A percentile compares a stretch with the other conserved stretches of the same genome.
These are phyloP conservation scores for Podospora anserina DNA, from an alignment of 495 filamentous ascomycete genomes.

Conservation along the genomic window DNA sequence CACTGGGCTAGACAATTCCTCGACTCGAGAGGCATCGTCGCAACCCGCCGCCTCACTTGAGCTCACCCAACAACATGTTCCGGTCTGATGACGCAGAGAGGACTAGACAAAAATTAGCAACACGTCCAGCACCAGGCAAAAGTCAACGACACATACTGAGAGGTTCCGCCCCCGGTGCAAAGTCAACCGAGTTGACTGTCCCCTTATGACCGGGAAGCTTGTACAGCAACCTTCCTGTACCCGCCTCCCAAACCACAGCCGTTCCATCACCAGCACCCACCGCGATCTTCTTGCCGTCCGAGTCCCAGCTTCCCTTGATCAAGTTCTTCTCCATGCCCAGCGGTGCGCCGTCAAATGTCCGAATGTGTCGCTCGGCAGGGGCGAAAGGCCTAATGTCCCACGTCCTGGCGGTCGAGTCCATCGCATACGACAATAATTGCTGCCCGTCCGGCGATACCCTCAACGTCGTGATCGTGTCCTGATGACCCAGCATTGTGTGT, in stretches of 20 bases:
- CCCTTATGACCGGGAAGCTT: constrained; percentile 95
- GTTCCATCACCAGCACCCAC: constrained; percentile 88
- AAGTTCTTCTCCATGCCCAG: constrained; percentile 89
- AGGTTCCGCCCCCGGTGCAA: constrained; percentile 77
- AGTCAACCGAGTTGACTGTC: constrained; percentile 90
- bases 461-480: constrained; percentile 87
- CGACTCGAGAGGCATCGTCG: background rate
- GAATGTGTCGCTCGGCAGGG: constrained; percentile 75
- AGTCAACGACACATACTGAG: constrained; percentile 65
- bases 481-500: constrained; percentile 85
- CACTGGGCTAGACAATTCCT: background rate
- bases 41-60: constrained; percentile 38
- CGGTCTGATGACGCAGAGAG: constrained; percentile 83
- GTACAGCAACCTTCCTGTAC: constrained; percentile 81
- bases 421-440: constrained; percentile 83
- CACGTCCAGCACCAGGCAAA: background rate
- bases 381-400: constrained; percentile 98
- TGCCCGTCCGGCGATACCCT: constrained; percentile 88
- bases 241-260: constrained; percentile 84
- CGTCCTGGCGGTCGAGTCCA: constrained; percentile 88
- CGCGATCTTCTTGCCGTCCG: constrained; percentile 78
- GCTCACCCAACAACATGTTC: constrained; percentile 72
- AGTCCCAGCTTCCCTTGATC: constrained; percentile 85
- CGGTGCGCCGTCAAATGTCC: constrained; percentile 84
- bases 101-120: constrained; percentile 54